phyloP scores from a whole-genome alignment of 805 yeast species.

The Saturnispora diversa region DNA sequence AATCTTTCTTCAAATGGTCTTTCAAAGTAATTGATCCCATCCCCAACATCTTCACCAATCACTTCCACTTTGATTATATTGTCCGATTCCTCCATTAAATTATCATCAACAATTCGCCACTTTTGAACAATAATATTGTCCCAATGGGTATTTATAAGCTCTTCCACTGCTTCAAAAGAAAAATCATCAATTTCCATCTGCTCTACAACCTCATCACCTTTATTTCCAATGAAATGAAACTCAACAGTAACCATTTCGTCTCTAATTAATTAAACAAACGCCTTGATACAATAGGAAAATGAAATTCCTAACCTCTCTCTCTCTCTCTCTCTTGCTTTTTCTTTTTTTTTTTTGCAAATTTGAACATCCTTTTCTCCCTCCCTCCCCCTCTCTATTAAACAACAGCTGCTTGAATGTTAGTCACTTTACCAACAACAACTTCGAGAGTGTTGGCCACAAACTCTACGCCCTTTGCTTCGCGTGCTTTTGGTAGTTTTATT shows the following conservation, averaged over 20 bases:
- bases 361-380: background rate
- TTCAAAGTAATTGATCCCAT: background rate
- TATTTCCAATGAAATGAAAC: constrained; percentile 2
- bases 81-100: background rate
- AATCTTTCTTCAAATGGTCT: background rate
- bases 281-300: no score
- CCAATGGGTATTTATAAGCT: constrained; percentile 1
- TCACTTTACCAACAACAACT: background rate
- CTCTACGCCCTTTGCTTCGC: constrained; percentile 7
- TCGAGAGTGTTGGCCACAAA: background rate
- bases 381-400: background rate
- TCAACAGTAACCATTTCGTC: background rate
- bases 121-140: background rate
- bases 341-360: background rate
- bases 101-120: constrained; percentile 3
- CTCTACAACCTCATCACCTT: constrained; percentile 1
- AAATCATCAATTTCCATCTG: background rate
- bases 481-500: constrained; percentile 29
- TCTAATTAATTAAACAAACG: background rate
- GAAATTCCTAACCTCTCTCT: background rate
- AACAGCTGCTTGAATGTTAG: background rate
- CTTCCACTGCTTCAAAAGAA: background rate
- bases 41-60: background rate
- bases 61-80: background rate
- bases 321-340: background rate